A percentile compares a stretch with the other conserved stretches of the same genome.
These are phyloP conservation scores for Hygrophila difformis DNA, from an alignment of 257 asterid genomes.

Conservation along the genomic window DNA sequence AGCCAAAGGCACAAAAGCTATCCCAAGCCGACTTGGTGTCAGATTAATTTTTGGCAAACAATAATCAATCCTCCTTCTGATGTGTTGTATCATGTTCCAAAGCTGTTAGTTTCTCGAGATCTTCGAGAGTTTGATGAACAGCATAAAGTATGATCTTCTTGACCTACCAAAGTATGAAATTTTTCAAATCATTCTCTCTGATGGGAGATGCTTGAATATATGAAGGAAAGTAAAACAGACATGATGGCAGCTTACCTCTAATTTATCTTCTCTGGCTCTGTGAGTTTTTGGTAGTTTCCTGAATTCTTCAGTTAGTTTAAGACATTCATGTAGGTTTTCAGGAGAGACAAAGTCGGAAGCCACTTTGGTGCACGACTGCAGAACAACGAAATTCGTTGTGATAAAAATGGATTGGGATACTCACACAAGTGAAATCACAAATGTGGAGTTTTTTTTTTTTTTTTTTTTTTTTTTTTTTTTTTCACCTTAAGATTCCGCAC, in stretches of 20 bases:
- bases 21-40: no score
- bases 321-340: constrained; percentile 72
- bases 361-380: constrained; percentile 92
- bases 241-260: constrained; percentile 48
- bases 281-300: constrained; percentile 77
- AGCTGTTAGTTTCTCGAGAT: constrained; percentile 41
- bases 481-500: constrained; percentile 87
- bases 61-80: no score
- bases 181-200: background rate
- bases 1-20: no score
- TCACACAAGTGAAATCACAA: background rate
- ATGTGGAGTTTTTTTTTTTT: background rate
- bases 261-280: constrained; percentile 88
- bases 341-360: constrained; percentile 95
- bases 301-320: constrained; percentile 69
- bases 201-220: background rate
- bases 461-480: no score
- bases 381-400: constrained; percentile 7
- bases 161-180: constrained; percentile 44
- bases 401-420: background rate
- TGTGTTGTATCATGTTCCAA: background rate
- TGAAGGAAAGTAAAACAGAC: background rate
- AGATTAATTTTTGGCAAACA: no score
- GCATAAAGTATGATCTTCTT: constrained; percentile 89
- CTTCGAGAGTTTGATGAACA: constrained; percentile 45